Base-by-base conservation (phyloP, 345 rosid species). In the Dipteronia sinensis region DNA sequence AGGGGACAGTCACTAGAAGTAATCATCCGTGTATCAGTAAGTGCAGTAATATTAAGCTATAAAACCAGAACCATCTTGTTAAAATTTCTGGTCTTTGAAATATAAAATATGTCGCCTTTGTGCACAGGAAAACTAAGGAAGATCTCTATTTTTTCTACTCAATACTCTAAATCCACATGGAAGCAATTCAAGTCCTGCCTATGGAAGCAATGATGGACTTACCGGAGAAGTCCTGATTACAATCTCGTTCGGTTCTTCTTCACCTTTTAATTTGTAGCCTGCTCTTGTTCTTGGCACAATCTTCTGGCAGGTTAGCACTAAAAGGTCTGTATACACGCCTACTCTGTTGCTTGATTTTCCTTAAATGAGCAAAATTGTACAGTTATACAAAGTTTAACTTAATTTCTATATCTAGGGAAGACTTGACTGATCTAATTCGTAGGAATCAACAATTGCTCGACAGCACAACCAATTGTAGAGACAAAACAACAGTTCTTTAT, bases 141-240 rank as follows among this genome's bases (percentile, higher is more conserved):
- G 88, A 88, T 66, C 81, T 88, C 11, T 73, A 78, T n/a, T 70
- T 88, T 88, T 79, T 59, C 83, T 0, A 81, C 86, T 6, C 83
- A 72, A 46, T 88, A 76, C 70, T 86, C 91, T 3, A 83, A 83
- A 49, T 75, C 89, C 0, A 34, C 77, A 8, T 83, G 82, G 85
- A 86, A 86, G n/a, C 91, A 88, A 61, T 83, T 85, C 81, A 83
- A 82, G 58, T 85, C 91, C 61, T 85, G 89, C 71, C 59, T 88
- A 5, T 88, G 91, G 91, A 88, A 88, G 73, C 89, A 86, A 42
- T 80, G 86, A 86, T 88, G 87, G 89, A 84, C 89, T 58, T 88
- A 88, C 76, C 83, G 91, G 91, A 86, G 91, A 80, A 82, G 86
- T 71, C 88, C 89, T 20, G 87, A 83, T 64, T 88, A 83, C 69